Evolutionary conservation across 768 basidiomycete species (phyloP).

Genomic region (Trametes elegans): DNA sequence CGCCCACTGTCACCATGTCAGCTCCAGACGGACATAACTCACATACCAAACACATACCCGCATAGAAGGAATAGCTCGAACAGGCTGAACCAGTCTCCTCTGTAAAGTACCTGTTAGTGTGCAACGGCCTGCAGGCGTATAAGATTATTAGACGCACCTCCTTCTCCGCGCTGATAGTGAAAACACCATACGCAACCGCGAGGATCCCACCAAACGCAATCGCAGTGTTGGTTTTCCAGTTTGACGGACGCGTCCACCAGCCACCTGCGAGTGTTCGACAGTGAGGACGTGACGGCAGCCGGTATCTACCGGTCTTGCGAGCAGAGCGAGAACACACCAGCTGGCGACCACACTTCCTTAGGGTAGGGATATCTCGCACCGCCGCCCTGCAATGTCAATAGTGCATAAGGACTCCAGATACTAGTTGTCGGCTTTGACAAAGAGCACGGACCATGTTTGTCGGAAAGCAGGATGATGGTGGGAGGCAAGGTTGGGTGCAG

Average conservation of each 20-base stretch:
- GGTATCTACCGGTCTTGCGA: neutral
- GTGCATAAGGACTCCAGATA: neutral
- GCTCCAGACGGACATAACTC: neutral
- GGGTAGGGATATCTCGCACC: slow-evolving; percentile 89
- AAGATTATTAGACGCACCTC: slow-evolving; percentile 55
- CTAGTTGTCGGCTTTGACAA: neutral
- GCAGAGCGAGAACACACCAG: slow-evolving; percentile 51
- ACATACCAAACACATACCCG: slow-evolving; percentile 53
- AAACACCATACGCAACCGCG: slow-evolving; percentile 62
- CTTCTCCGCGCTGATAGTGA: slow-evolving; percentile 70
- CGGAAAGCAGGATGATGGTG: slow-evolving; percentile 15
- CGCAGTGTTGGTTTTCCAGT: slow-evolving; percentile 86
- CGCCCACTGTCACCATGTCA: slow-evolving; percentile 41
- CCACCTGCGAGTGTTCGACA: slow-evolving; percentile 56
- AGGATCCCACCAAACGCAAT: slow-evolving; percentile 70
- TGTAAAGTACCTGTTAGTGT: slow-evolving; percentile 27
- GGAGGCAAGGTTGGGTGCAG: slow-evolving; percentile 14
- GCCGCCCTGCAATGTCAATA: slow-evolving; percentile 57
- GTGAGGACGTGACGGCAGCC: neutral
- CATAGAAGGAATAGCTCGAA: slow-evolving; percentile 76
- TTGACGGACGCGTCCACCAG: slow-evolving; percentile 91
- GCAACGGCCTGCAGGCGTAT: neutral
- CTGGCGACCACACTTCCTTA: slow-evolving; percentile 92
- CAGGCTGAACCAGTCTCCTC: slow-evolving; percentile 60
- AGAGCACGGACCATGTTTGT: slow-evolving; percentile 20